Base-by-base conservation (phyloP, 2,329 filamentous ascomycete genomes). In the Cyphellophora europaea region DNA sequence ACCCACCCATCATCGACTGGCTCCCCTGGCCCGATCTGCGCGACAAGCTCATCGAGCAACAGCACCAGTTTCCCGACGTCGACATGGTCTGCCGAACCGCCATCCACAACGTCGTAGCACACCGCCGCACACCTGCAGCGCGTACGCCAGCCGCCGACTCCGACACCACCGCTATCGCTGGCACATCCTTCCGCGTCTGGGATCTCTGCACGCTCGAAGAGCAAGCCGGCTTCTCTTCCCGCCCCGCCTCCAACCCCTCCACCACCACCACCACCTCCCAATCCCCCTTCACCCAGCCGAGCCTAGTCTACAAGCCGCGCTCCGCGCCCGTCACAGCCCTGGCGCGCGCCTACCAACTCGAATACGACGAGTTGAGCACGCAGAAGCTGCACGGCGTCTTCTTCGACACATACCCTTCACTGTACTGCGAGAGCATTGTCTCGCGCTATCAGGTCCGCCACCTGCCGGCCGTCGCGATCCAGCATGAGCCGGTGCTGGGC, bases 291-390 rank as follows among this genome's bases (percentile, higher is more conserved):
- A n/a, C n/a, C n/a, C n/a, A n/a, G n/a, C n/a, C n/a, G n/a, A n/a
- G n/a, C n/a, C n/a, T n/a, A n/a, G n/a, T n/a, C n/a, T n/a, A n/a
- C 4, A 18, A 36, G 10, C 23, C 28, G 21, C 32, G 36, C n/a
- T 36, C 40, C 1, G 25, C 33, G 17, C 23, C 32, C 10, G 8
- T 41, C 13, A 38, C 28, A 47, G 72, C 79, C 2, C 66, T 96
- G 45, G 94, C 86, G 4, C 77, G 79, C 50, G 88, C 74, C 33
- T 95, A 76, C 51, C 88, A 96, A 59, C 44, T 65, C 3, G 91
- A 96, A 49, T 96, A 96, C 54, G 87, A 95, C 46, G 84, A 95
- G 52, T 80, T 96, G 28, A 86, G 81, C 8, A 69, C 73, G 27
- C 93, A 89, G 63, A 42, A 36, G 21, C 12, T 42, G 18, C 32